These are phyloP conservation scores for Aspergillus avenaceus DNA, from an alignment of 495 filamentous ascomycete species.

Conservation along the genomic window DNA sequence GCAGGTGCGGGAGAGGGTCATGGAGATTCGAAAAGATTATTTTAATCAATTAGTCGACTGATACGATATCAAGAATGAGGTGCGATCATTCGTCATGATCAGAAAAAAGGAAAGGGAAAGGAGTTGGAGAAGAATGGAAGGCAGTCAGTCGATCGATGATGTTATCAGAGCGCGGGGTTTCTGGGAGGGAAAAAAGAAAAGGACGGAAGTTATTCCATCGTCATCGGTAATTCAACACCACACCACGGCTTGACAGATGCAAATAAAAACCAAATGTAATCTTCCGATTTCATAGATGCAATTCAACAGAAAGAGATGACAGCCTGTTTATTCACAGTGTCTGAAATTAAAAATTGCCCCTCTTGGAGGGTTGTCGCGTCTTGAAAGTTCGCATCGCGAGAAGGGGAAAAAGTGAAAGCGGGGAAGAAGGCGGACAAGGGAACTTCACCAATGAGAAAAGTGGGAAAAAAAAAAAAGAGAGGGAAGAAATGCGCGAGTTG, in stretches of 20 bases:
- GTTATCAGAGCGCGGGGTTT: background rate
- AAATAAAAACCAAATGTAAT: background rate
- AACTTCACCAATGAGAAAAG: slow-evolving; percentile 6
- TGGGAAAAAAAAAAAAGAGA: too few species aligned
- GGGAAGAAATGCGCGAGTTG: slow-evolving; percentile 17
- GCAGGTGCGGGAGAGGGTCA: background rate
- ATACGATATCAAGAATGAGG: too few species aligned
- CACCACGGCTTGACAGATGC: background rate
- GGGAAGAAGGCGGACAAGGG: slow-evolving; percentile 13
- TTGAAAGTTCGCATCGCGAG: background rate
- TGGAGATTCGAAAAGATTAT: background rate
- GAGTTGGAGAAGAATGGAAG: background rate
- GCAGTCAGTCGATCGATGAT: background rate
- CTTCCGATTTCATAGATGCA: background rate
- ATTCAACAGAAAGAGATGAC: too few species aligned
- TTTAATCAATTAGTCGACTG: background rate
- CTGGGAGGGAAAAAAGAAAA: background rate
- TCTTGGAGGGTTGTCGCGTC: background rate
- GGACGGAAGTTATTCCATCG: background rate
- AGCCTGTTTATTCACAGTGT: too few species aligned
- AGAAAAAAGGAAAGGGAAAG: background rate
- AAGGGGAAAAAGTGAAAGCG: slow-evolving; percentile 7
- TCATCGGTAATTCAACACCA: background rate
- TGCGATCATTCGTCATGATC: too few species aligned
- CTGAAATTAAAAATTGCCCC: too few species aligned